Evolutionary conservation across 225 moss, liverwort and hornwort species (phyloP).

Genomic region (Straminergon stramineum): DNA sequence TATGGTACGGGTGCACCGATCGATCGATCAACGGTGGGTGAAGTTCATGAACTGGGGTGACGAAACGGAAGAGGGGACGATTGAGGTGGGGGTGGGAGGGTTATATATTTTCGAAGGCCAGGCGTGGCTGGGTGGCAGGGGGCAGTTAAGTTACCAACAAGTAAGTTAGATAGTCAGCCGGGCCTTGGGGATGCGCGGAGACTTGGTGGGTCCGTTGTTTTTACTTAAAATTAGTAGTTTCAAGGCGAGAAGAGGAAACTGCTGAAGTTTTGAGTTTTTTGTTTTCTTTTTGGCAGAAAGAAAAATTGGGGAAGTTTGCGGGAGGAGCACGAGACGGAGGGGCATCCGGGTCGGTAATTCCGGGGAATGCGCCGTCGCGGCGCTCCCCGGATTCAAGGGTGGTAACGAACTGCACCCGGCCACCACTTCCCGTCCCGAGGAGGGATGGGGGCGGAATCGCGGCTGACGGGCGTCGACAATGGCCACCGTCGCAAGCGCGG

Average conservation of each 20-base stretch:
- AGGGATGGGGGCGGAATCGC: neutral
- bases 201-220: neutral
- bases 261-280: neutral
- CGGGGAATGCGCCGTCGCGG: conserved; percentile 18
- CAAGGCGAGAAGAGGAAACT: neutral
- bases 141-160: neutral
- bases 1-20: neutral
- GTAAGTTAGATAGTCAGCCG: neutral
- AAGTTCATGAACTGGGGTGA: neutral
- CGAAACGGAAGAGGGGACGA: neutral
- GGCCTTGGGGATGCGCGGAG: neutral
- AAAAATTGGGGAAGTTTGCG: neutral
- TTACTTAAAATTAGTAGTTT: neutral
- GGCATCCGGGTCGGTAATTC: conserved; percentile 28
- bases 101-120: neutral
- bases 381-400: neutral
- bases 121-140: neutral
- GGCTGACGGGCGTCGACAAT: neutral
- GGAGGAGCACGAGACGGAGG: neutral
- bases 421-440: neutral
- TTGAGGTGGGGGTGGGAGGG: neutral
- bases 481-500: neutral
- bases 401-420: conserved; percentile 20
- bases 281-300: too few relatives aligned
- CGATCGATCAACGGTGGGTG: neutral